Base-by-base conservation (phyloP, 306 rosid genomes). In the Amphicarpaea edgeworthii region DNA sequence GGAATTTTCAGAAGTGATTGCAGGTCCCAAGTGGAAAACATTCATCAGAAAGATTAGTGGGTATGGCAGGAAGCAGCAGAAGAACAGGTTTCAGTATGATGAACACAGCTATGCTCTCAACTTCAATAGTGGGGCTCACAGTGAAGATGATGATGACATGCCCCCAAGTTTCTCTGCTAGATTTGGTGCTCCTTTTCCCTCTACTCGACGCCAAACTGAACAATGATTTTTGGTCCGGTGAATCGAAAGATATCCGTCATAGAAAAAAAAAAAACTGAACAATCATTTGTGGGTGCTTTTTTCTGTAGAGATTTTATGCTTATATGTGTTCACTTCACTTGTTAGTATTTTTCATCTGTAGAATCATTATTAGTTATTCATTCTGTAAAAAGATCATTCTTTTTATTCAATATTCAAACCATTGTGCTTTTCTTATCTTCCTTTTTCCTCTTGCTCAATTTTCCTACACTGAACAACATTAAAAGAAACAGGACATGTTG, bases 11-110 rank as follows among this genome's bases (percentile, higher is more conserved):
- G 90, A 87, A 70, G 84, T 87, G 70, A 14, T 87, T 57, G 92
- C 85, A 4, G 93, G 96, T 53, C 88, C 91, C 0, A 88, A 82
- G 77, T 90, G 96, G 96, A 88, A 88, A 86, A 89, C 82, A 6
- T 88, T 89, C 68, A 79, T 93, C 10, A 86, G 96, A 73, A 93
- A 83, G 64, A 45, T 87, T 5, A 82, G 90, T 1, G 83, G 69
- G 2, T 80, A 77, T 45, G 71, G 80, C 12, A 82, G 70, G 73
- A 81, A 76, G 63, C 84, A 70, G 45, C 84, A 70, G 70, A 84
- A 71, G 84, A 75, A 71, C 10, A 79, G 80, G 75, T 87, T 87
- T 72, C 91, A 75, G 58, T 93, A 90, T 54, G 96, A 93, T 69
- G 81, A 90, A 23, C 85, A 82, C 10, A 87, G 90, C 79, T 93